Evolutionary conservation across 2,329 filamentous ascomycete genomes (phyloP), one percentile per base, ranked within the genome.

Genomic region (Hymenoscyphus fructigenus): DNA sequence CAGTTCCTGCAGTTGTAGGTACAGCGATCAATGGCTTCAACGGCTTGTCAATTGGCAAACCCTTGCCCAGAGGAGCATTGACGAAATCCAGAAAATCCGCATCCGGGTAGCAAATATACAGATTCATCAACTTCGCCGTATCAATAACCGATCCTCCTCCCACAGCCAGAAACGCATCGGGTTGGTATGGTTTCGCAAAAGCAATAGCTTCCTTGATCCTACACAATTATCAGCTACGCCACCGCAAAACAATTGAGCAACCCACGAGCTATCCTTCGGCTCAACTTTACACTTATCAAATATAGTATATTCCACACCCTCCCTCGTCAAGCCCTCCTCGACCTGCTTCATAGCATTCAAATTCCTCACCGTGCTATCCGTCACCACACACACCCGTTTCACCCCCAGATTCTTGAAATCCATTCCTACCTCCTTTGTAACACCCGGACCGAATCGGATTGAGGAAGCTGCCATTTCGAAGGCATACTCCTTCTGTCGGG

Each of bases 391-490:
- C 65, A 99, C 94, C 56, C 88, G 88, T 81, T 92, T 91, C 6
- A 90, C 88, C 15, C 91, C 91, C 83, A 99, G 84, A 76, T 99
- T 98, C 79, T 88, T 90, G 71, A 98, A 89, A 78, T 99, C 95
- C 95, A 98, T 98, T 69, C 95, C 95, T 23, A 99, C 93, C 78
- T 99, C 95, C 78, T 92, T 92, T 28, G 95, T 99, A 64, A 90
- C 91, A 5, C 95, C 95, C 0, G 92, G 92, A 0, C 95, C 95
- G 73, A 98, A 99, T 14, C 95, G 88, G 74, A 99, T 97, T 32
- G 90, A 92, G 0, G 92, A 96, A 1, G 95, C 93, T 0, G 95
- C 95, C 94, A 99, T 96, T 78, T 99, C 95, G 76, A 99, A 99
- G 15, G 95, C 95, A 80, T 99, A 99, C 77, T 99, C 95, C 77